Base-by-base conservation (phyloP, 176 grass and related monocot species). In the Rhynchospora pubera region DNA sequence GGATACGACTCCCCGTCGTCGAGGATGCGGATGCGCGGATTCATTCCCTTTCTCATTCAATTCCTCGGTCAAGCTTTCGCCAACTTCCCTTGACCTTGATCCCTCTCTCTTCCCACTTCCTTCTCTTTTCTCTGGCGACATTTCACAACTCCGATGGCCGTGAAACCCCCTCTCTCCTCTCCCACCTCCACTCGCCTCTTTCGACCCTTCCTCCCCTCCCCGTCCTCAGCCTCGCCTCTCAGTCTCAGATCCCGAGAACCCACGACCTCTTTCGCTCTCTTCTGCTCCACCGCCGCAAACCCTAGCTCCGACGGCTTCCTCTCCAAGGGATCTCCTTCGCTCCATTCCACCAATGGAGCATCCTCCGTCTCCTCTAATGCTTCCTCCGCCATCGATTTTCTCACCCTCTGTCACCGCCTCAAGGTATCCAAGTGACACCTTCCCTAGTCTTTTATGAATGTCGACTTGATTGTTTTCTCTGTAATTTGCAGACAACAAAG, bases 381-480 rank as follows among this genome's bases (percentile, higher is more conserved):
- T 71, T 79, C 92, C 75, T 94, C 95, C 5, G 90, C 87, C 77
- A 93, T 98, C 82, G 91, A 95, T 88, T 98, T 98, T 84, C 90
- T 98, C 85, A 91, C 92, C 6, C 89, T 98, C 26, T 98, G 96
- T 64, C 92, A 91, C 84, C 79, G 85, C 63, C 96, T 98, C 77
- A 98, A 98, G 92, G 96, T 98, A 81, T 44, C 22, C 2, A 43
- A 67, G 42, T 34, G 16, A 26, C 13, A 16, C 28, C 26, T 66
- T 28, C 64, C 26, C 18, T 66, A 0, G 13, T 66, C 64, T 16
- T 66, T 39, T 9, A 3, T 21, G 21, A 61, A 61, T 61, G 19
- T 61, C 45, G 2, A 19, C 19, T 45, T 39, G n/a, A 24, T 51
- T 14, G 0, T 48, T 77, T 83, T n/a, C 5, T 5, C 30, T 71